These are phyloP conservation scores for Giardia muris DNA, from an alignment of 208 protist species.

Conservation along the genomic window DNA sequence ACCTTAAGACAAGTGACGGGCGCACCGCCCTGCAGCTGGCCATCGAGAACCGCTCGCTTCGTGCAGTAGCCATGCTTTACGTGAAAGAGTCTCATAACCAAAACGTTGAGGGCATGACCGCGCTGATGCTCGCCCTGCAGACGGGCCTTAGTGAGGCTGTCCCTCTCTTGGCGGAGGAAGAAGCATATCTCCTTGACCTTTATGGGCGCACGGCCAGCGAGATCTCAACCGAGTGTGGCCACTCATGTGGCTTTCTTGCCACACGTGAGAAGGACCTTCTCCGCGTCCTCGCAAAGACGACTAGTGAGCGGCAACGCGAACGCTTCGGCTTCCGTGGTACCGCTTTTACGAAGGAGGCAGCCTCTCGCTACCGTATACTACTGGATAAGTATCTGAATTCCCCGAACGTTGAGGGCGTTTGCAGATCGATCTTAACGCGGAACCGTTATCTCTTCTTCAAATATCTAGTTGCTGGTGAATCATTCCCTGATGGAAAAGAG, in stretches of 20 bases:
- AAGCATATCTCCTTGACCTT: background rate
- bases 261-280: background rate
- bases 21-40: background rate
- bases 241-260: background rate
- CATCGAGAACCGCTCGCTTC: background rate
- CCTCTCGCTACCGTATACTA: no score
- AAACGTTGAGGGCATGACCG: background rate
- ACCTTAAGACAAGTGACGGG: background rate
- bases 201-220: background rate
- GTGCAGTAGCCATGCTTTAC: background rate
- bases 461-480: no score
- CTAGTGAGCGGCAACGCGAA: no score
- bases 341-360: no score
- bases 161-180: background rate
- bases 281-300: background rate
- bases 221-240: background rate
- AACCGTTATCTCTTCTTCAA: no score
- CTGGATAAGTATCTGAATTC: no score
- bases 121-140: background rate
- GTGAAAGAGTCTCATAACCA: background rate
- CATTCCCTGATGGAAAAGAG: no score
- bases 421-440: no score
- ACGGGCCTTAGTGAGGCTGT: background rate
- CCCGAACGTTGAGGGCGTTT: no score
- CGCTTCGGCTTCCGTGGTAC: no score